Percentiles rank a stretch among this genome's conserved stretches.
Evolutionary conservation across 148 eudicot species (phyloP).

Genomic region (Rheum nobile): DNA sequence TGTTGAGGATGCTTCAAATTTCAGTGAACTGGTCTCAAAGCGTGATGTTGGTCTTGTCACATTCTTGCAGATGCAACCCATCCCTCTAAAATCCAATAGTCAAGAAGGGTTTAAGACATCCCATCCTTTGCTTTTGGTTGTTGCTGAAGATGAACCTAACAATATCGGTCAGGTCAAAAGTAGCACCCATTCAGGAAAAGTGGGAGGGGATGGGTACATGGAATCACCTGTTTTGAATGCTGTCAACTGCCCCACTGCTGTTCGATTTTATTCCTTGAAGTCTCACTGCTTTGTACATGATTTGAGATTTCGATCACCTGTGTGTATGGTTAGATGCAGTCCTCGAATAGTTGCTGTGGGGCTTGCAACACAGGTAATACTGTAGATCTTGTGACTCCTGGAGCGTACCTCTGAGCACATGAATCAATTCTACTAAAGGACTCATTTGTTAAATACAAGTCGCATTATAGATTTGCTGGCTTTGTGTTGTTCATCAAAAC

Average conservation of each 20-base stretch:
- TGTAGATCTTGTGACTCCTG: not conserved
- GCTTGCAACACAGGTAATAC: constrained; percentile 70
- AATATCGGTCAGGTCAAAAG: constrained; percentile 10
- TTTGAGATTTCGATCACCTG: constrained; percentile 5
- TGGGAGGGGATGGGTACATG: constrained; percentile 27
- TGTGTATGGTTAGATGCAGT: constrained; percentile 39
- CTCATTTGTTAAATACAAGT: not conserved
- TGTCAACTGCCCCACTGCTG: constrained; percentile 61
- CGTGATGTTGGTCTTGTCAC: constrained; percentile 85
- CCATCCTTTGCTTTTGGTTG: constrained; percentile 85
- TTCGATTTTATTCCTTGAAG: constrained; percentile 85
- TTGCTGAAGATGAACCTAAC: constrained; percentile 65
- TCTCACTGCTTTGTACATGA: constrained; percentile 22
- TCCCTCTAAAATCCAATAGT: constrained; percentile 42
- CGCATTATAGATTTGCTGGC: not conserved
- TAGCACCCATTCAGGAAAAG: constrained; percentile 42
- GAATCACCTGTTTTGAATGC: constrained; percentile 44
- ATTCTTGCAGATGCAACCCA: constrained; percentile 81
- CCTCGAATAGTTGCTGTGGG: constrained; percentile 86
- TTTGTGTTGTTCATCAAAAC: not conserved
- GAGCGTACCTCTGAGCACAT: not conserved
- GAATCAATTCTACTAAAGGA: not conserved
- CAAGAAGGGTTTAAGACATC: constrained; percentile 49
- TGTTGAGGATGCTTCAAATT: constrained; percentile 79
- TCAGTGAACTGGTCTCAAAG: constrained; percentile 74